A percentile compares a stretch with the other conserved stretches of the same genome.
These are phyloP conservation scores for Passiflora organensis DNA, from an alignment of 345 rosid species.

Conservation along the genomic window DNA sequence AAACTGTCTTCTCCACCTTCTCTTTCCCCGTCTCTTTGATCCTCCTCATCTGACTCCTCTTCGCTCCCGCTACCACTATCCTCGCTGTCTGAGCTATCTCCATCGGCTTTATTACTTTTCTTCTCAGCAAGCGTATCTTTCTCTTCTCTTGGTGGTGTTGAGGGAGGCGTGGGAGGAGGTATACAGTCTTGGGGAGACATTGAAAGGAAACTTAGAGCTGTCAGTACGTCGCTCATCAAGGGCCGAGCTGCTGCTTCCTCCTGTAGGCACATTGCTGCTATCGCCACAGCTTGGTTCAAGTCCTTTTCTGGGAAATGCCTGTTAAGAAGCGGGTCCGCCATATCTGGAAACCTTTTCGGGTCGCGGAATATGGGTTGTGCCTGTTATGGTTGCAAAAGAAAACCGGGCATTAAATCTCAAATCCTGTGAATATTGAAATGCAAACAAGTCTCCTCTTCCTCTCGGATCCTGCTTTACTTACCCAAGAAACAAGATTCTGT, in stretches of 20 bases:
- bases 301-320: slow-evolving; percentile 55
- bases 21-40: no score
- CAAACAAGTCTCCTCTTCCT: no score
- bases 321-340: slow-evolving; percentile 67
- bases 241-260: slow-evolving; percentile 76
- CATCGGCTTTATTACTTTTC: background rate
- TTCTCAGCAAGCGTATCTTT: slow-evolving; percentile 1
- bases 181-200: background rate
- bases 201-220: slow-evolving; percentile 65
- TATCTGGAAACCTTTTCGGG: slow-evolving; percentile 57
- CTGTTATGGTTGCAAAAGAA: slow-evolving; percentile 26
- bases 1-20: no score
- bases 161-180: background rate
- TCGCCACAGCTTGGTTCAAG: slow-evolving; percentile 78
- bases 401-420: no score
- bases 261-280: slow-evolving; percentile 84
- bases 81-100: slow-evolving; percentile 12
- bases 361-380: slow-evolving; percentile 68
- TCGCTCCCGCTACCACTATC: no score
- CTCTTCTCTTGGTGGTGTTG: slow-evolving; percentile 8
- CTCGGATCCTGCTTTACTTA: no score
- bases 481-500: slow-evolving; percentile 82
- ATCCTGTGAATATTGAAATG: no score
- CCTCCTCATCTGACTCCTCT: no score
- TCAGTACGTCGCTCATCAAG: slow-evolving; percentile 64